Evolutionary conservation across 768 basidiomycete genomes (phyloP).

Genomic region (Leccinum pellstonianum): DNA sequence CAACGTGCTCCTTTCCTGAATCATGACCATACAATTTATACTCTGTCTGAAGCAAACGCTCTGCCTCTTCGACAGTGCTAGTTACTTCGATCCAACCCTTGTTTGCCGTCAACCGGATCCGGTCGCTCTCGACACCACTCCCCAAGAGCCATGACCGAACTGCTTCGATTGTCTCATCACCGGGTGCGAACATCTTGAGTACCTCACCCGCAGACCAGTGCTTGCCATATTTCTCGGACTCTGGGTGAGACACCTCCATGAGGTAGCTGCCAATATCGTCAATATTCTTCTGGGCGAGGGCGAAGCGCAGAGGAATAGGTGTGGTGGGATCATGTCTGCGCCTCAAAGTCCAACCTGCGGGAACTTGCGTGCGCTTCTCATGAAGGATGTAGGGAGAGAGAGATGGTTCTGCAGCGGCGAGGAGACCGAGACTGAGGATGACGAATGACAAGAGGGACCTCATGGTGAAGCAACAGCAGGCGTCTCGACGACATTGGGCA

Average conservation of each 20-base stretch:
- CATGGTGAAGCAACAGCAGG: constrained; percentile 17
- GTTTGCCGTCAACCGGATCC: constrained; percentile 20
- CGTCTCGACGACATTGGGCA: neutral
- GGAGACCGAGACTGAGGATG: constrained; percentile 17
- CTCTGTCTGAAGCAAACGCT: constrained; percentile 32
- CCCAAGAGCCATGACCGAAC: constrained; percentile 30
- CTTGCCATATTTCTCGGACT: constrained; percentile 32
- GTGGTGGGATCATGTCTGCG: constrained; percentile 36
- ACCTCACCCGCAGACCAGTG: constrained; percentile 33
- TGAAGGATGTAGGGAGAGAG: constrained; percentile 34
- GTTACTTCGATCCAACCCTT: constrained; percentile 31
- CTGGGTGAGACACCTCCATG: constrained; percentile 35
- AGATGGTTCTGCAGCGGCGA: constrained; percentile 17
- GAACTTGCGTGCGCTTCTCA: constrained; percentile 39
- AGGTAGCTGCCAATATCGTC: constrained; percentile 28
- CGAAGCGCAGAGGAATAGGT: constrained; percentile 30
- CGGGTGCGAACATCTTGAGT: constrained; percentile 29
- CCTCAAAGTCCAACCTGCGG: constrained; percentile 37
- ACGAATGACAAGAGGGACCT: constrained; percentile 15
- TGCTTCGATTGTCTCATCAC: constrained; percentile 22
- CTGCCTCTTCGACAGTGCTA: constrained; percentile 33
- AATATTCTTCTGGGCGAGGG: constrained; percentile 33
- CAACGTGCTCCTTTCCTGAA: constrained; percentile 28
- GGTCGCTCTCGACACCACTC: constrained; percentile 26
- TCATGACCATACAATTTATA: constrained; percentile 34